phyloP scores from a whole-genome alignment of 2,329 filamentous ascomycete species.

The Diaporthe amygdali region DNA sequence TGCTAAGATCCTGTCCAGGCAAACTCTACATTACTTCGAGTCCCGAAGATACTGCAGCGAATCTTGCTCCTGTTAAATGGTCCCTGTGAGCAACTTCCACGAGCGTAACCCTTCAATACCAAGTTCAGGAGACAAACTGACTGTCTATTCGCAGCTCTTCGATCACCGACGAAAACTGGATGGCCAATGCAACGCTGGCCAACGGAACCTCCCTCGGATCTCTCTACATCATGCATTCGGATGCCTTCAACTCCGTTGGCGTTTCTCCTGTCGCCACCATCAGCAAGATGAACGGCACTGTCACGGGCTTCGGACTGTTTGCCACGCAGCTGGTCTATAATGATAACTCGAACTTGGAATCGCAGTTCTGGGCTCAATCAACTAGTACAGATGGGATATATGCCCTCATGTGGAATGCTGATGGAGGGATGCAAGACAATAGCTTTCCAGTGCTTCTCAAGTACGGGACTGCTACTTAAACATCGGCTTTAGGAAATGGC shows the following conservation, averaged over 20 bases:
- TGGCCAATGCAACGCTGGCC: constrained; percentile 27
- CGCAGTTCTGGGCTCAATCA: constrained; percentile 28
- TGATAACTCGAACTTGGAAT: constrained; percentile 28
- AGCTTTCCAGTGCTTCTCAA: constrained; percentile 1
- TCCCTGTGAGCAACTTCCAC: background rate
- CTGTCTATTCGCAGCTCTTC: background rate
- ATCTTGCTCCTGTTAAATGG: background rate
- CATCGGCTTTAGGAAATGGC: background rate
- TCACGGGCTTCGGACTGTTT: constrained; percentile 30
- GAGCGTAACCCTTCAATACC: too few species aligned
- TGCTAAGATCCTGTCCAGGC: background rate
- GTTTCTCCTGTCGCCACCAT: constrained; percentile 9
- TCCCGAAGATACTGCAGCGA: background rate
- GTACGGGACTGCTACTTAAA: background rate
- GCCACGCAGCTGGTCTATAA: constrained; percentile 30
- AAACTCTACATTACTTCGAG: background rate
- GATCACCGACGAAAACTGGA: constrained; percentile 28
- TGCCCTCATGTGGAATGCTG: background rate
- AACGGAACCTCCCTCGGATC: constrained; percentile 28
- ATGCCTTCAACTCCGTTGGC: constrained; percentile 10
- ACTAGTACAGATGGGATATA: constrained; percentile 20
- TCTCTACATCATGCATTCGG: constrained; percentile 20
- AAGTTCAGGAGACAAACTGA: background rate
- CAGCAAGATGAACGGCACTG: constrained; percentile 27
- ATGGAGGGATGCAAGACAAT: background rate